Percentiles rank a stretch among this genome's conserved stretches.
Conservation (phyloP, 2,329 filamentous ascomycete genomes). For the Phaeomoniella chlamydospora region DNA sequence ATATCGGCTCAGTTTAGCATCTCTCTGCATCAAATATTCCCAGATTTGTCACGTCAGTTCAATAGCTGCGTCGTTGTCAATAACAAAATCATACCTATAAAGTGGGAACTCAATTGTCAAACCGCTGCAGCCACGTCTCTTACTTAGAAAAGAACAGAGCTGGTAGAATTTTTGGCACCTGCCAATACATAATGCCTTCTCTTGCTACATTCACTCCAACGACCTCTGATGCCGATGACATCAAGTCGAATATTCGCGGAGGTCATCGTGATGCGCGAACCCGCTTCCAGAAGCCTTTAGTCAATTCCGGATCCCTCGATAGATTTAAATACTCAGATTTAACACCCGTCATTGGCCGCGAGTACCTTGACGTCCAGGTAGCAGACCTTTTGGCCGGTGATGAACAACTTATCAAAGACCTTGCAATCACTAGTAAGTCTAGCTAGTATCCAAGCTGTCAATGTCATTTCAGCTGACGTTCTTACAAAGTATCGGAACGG, state of each 20-base stretch:
- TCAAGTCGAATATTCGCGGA: neutral
- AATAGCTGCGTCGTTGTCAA: no score
- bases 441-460: neutral
- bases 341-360: neutral
- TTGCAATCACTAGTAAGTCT: slow-evolving; percentile 48
- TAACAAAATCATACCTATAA: no score
- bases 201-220: neutral
- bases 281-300: neutral
- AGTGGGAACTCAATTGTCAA: no score
- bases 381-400: neutral
- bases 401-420: slow-evolving; percentile 48
- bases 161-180: no score
- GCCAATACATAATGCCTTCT: neutral
- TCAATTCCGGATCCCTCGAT: neutral
- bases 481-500: slow-evolving; percentile 27
- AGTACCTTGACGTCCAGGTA: neutral
- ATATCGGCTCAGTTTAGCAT: no score
- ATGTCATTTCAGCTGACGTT: slow-evolving; percentile 2
- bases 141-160: no score
- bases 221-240: neutral
- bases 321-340: neutral
- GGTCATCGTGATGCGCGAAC: neutral
- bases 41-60: no score
- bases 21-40: no score
- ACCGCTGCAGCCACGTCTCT: no score